These are phyloP conservation scores for Orbilia blumenaviensis DNA, from an alignment of 2,329 filamentous ascomycete species.

Conservation along the genomic window DNA sequence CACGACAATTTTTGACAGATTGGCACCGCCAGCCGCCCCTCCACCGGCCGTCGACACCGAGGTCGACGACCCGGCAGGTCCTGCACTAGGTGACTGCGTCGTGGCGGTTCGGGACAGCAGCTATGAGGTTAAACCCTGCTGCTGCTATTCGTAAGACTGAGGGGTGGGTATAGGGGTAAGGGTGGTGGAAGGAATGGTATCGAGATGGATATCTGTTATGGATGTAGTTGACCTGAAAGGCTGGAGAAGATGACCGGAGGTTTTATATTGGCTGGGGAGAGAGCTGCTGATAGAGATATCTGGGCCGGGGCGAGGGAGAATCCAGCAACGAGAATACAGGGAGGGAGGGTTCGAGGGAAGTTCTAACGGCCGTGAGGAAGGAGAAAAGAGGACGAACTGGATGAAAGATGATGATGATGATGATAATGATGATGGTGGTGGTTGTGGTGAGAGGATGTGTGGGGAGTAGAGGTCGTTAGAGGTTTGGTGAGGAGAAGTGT, in stretches of 20 bases:
- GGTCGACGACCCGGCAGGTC: constrained; percentile 54
- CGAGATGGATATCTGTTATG: constrained; percentile 22
- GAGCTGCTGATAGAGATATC: constrained; percentile 26
- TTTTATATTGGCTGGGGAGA: constrained; percentile 42
- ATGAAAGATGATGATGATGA: constrained; percentile 6
- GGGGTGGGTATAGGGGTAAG: constrained; percentile 21
- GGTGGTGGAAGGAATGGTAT: constrained; percentile 15
- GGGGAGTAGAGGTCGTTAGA: constrained; percentile 7
- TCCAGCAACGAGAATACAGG: constrained; percentile 21
- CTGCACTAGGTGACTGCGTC: constrained; percentile 55
- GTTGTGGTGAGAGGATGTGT: constrained; percentile 14
- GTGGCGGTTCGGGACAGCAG: constrained; percentile 53
- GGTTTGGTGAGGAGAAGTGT: constrained; percentile 34
- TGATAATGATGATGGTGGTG: constrained; percentile 12
- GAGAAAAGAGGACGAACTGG: background rate
- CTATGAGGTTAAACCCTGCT: constrained; percentile 52
- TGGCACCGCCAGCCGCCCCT: constrained; percentile 64
- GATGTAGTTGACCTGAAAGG: background rate
- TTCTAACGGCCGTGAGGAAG: constrained; percentile 9
- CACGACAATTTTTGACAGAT: constrained; percentile 89
- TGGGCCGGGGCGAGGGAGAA: constrained; percentile 30
- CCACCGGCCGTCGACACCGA: constrained; percentile 53
- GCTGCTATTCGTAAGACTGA: constrained; percentile 28
- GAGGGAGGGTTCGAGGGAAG: constrained; percentile 23
- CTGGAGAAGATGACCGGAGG: constrained; percentile 20